Percentiles rank a stretch among this genome's conserved stretches.
These are phyloP conservation scores for Cochlearia excelsa DNA, from an alignment of 345 rosid genomes.

Conservation along the genomic window DNA sequence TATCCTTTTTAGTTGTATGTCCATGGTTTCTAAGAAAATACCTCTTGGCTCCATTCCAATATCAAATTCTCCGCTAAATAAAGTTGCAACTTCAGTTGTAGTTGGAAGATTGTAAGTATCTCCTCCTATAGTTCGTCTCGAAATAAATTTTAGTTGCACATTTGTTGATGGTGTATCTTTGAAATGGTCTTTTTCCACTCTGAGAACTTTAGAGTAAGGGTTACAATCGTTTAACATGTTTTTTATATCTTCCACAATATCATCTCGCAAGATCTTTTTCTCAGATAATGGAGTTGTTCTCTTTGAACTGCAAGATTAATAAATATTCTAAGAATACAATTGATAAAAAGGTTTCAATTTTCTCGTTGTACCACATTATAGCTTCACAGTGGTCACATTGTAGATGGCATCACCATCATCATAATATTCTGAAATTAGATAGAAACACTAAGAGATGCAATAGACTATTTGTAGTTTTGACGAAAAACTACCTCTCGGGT, in stretches of 20 bases:
- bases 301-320: not conserved
- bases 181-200: not conserved
- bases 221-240: not conserved
- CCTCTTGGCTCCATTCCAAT: not conserved
- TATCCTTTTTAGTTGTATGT: not conserved
- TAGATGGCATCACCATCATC: not conserved
- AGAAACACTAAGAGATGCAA: too few relatives aligned
- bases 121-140: not conserved
- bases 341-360: not conserved
- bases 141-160: not conserved
- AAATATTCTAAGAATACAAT: too few relatives aligned
- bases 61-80: not conserved
- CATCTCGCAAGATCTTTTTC: not conserved
- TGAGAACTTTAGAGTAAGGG: not conserved
- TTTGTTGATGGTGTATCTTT: not conserved
- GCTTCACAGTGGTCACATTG: not conserved
- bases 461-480: too few relatives aligned
- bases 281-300: not conserved
- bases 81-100: not conserved
- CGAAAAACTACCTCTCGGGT: too few relatives aligned
- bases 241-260: not conserved
- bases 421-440: not conserved
- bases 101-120: not conserved
- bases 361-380: conserved; percentile 1
- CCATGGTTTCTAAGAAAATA: conserved; percentile 7